Evolutionary conservation across 2,329 filamentous ascomycete genomes (phyloP).

Genomic region (Fusarium tupiense): DNA sequence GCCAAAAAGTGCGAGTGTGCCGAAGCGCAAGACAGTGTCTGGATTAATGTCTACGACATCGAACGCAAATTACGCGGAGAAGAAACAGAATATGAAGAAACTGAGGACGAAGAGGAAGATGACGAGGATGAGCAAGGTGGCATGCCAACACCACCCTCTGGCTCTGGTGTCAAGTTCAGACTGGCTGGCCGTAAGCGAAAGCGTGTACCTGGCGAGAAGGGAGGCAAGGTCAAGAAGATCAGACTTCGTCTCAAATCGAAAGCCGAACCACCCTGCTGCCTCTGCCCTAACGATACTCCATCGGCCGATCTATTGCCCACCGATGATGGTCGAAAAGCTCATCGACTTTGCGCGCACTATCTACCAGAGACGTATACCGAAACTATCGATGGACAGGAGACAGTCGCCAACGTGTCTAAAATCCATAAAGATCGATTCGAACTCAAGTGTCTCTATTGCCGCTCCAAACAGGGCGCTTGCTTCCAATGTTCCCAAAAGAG

Average conservation of each 20-base stretch:
- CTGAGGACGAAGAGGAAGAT: conserved; percentile 75
- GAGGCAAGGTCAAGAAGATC: conserved; percentile 73
- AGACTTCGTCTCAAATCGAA: conserved; percentile 78
- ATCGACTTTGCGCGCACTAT: conserved; percentile 88
- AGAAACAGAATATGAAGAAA: conserved; percentile 84
- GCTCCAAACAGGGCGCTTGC: conserved; percentile 92
- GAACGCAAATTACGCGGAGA: conserved; percentile 94
- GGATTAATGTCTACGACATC: conserved; percentile 96
- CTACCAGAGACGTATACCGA: conserved; percentile 92
- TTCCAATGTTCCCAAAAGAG: conserved; percentile 97
- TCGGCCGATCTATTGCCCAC: conserved; percentile 86
- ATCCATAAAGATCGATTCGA: conserved; percentile 89
- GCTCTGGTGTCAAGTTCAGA: conserved; percentile 75
- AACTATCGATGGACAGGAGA: conserved; percentile 74
- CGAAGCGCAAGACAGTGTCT: conserved; percentile 94
- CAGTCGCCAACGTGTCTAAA: conserved; percentile 79
- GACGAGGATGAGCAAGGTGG: conserved; percentile 74
- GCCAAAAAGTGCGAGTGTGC: conserved; percentile 98
- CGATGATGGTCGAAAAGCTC: conserved; percentile 86
- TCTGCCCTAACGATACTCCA: conserved; percentile 91
- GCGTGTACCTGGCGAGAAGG: conserved; percentile 49
- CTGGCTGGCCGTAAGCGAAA: conserved; percentile 71
- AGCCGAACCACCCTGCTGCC: conserved; percentile 81
- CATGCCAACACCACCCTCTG: conserved; percentile 81
- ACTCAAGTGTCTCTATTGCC: conserved; percentile 94